Evolutionary conservation across 2,329 filamentous ascomycete genomes (phyloP), one percentile per base, ranked within the genome.

Genomic region (Trichophyton mentagrophytes): DNA sequence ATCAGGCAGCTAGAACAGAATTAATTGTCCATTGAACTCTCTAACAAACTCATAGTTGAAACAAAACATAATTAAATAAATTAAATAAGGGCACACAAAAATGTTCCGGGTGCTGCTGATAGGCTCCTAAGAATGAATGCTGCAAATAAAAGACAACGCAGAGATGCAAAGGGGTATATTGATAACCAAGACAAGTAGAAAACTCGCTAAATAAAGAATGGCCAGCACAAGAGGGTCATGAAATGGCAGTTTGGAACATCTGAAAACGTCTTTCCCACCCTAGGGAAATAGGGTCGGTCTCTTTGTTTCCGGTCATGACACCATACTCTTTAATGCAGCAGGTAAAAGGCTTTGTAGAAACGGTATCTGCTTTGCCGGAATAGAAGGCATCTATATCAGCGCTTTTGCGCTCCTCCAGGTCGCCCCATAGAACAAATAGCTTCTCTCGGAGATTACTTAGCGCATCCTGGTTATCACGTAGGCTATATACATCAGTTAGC

Each of bases 351-450:
- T 75, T 78, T 60, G 85, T 85, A 1, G 76, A 76, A 3, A 80
- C 61, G 3, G 62, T 66, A n/a, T 61, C 66, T 62, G 66, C 60
- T 27, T 61, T 58, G 20, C 61, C 58, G n/a, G 61, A 40, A 49
- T 66, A 58, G 51, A 63, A 65, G 47, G 61, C 60, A 42, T 65
- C 63, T 20, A 71, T 65, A 1, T 71, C 66, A n/a, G 66, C 70
- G 1, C 68, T 67, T 69, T 88, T 89, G 56, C 76, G 71, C 69
- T 95, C 89, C 69, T 91, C 85, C 1, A 96, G 77, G 63, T 96
- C 83, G 1, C 92, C 92, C 91, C 92, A 97, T 1, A 96, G 77
- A 40, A 83, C 76, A 69, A 86, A 92, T 60, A 96, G 77, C 66
- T 82, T 85, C 66, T 95, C 83, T 58, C 83, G 81, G 3, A 96